phyloP scores from a whole-genome alignment of 306 rosid species.

The Quercus suber region DNA sequence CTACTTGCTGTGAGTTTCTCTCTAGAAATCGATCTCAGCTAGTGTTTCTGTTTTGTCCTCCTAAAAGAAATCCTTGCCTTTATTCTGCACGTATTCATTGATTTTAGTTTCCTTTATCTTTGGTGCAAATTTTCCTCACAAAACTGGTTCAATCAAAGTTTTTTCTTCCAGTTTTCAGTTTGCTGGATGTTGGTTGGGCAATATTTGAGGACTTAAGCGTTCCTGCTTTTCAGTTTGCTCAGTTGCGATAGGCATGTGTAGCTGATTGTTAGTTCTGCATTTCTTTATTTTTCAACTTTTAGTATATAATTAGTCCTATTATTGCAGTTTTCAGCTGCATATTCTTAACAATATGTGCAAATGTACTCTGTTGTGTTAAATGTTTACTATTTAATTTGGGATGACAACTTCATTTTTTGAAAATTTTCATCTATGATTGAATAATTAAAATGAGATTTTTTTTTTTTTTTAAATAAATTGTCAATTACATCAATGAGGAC shows the following conservation, averaged over 20 bases:
- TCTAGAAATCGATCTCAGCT: background rate
- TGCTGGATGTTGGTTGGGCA: background rate
- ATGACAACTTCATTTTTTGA: background rate
- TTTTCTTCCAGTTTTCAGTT: background rate
- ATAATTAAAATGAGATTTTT: background rate
- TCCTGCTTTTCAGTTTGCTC: background rate
- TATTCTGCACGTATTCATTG: background rate
- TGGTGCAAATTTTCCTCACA: background rate
- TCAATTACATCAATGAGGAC: slow-evolving; percentile 37
- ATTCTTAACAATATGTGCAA: background rate
- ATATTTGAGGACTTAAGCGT: background rate
- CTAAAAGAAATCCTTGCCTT: background rate
- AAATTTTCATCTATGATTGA: background rate
- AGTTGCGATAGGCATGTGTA: background rate
- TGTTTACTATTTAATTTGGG: background rate
- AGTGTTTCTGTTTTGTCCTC: background rate
- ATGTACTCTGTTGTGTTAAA: background rate
- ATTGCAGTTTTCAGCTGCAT: background rate
- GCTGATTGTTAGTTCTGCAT: background rate
- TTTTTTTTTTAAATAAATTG: background rate
- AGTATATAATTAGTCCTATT: background rate
- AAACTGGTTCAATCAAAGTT: background rate
- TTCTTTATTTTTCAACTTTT: background rate
- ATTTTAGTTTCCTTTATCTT: background rate
- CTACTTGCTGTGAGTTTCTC: background rate